A percentile compares a stretch with the other conserved stretches of the same genome.
Conservation (phyloP, 306 rosid species). For the Lathyrus tuberosus region DNA sequence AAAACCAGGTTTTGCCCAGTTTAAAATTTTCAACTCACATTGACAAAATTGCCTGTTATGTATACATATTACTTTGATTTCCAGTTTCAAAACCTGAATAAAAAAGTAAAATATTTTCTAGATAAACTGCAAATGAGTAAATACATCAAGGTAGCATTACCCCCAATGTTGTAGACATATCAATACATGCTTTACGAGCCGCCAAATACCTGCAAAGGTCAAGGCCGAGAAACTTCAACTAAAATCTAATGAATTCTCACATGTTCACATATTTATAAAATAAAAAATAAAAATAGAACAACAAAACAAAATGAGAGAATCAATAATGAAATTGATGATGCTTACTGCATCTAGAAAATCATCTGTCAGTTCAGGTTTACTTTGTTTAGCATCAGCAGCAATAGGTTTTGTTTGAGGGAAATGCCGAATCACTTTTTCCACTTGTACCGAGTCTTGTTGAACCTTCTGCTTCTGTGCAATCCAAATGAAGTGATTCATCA, state of each 20-base stretch:
- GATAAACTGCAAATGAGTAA: slow-evolving; percentile 10
- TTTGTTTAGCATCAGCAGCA: slow-evolving; percentile 36
- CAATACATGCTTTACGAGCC: slow-evolving; percentile 45
- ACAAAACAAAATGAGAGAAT: slow-evolving; percentile 1
- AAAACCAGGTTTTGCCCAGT: neutral
- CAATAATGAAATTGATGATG: slow-evolving; percentile 35
- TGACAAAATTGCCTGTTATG: neutral
- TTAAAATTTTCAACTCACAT: slow-evolving; percentile 16
- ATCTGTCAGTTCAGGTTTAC: slow-evolving; percentile 55
- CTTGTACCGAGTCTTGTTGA: slow-evolving; percentile 50
- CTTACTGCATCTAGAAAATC: slow-evolving; percentile 71
- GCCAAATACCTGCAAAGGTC: slow-evolving; percentile 70
- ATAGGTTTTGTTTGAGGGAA: slow-evolving; percentile 74
- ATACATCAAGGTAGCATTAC: slow-evolving; percentile 28
- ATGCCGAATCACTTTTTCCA: slow-evolving; percentile 58
- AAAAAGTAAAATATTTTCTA: neutral
- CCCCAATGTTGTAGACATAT: neutral
- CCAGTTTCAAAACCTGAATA: slow-evolving; percentile 19
- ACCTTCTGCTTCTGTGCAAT: slow-evolving; percentile 74
- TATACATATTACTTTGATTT: slow-evolving; percentile 17
- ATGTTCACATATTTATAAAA: neutral
- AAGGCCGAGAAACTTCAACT: slow-evolving; percentile 13
- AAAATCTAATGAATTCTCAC: slow-evolving; percentile 5
- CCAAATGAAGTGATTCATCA: slow-evolving; percentile 31
- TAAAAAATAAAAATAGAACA: neutral